Percentiles rank a stretch among this genome's conserved stretches.
These are phyloP conservation scores for Exophiala viscosa DNA, from an alignment of 2,329 filamentous ascomycete genomes.

Conservation along the genomic window DNA sequence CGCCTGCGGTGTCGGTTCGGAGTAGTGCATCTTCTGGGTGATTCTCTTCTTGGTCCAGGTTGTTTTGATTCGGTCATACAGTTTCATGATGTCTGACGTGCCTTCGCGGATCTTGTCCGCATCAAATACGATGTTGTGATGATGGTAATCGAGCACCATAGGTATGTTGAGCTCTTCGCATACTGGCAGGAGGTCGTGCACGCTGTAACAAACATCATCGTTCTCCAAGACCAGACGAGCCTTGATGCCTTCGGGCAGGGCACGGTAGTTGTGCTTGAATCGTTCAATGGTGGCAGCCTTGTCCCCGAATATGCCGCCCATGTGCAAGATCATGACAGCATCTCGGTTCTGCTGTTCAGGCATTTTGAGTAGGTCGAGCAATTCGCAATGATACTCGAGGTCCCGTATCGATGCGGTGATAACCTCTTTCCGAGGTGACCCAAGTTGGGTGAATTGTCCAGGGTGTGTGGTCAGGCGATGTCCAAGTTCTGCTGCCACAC, in stretches of 20 bases:
- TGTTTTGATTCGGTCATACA: slow-evolving; percentile 72
- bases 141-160: slow-evolving; percentile 86
- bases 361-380: slow-evolving; percentile 72
- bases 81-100: slow-evolving; percentile 70
- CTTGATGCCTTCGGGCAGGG: slow-evolving; percentile 67
- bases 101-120: slow-evolving; percentile 70
- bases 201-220: slow-evolving; percentile 88
- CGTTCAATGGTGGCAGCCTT: slow-evolving; percentile 73
- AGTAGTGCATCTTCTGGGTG: slow-evolving; percentile 96
- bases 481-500: slow-evolving; percentile 69
- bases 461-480: slow-evolving; percentile 89
- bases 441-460: slow-evolving; percentile 88
- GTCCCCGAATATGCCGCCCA: slow-evolving; percentile 87
- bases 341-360: slow-evolving; percentile 76
- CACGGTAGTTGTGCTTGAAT: slow-evolving; percentile 71
- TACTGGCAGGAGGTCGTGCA: slow-evolving; percentile 82
- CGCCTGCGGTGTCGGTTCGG: slow-evolving; percentile 71
- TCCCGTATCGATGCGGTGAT: slow-evolving; percentile 74
- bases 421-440: slow-evolving; percentile 73
- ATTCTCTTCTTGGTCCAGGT: slow-evolving; percentile 85
- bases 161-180: slow-evolving; percentile 95
- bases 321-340: slow-evolving; percentile 90
- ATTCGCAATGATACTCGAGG: slow-evolving; percentile 80
- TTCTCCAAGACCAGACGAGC: slow-evolving; percentile 85
- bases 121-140: slow-evolving; percentile 93